These are phyloP conservation scores for Talaromyces sp. DNA, from an alignment of 2,329 filamentous ascomycete species.

Conservation along the genomic window DNA sequence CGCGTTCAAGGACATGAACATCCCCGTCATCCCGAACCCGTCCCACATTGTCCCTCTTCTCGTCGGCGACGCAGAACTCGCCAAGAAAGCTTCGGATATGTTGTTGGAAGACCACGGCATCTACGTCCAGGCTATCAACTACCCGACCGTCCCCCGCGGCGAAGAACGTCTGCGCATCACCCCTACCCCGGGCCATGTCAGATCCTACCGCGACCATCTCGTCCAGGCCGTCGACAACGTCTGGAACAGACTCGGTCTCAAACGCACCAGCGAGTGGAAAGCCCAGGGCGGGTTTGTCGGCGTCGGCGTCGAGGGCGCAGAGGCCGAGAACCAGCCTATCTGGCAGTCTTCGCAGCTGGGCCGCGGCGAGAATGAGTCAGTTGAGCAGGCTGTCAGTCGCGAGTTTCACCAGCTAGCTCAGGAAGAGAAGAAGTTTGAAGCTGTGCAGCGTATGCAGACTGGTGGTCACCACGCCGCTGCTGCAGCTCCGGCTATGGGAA, in stretches of 20 bases:
- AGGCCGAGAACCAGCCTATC: constrained; percentile 62
- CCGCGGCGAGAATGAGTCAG: constrained; percentile 54
- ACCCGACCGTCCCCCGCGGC: constrained; percentile 95
- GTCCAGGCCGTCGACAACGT: constrained; percentile 79
- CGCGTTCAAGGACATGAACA: constrained; percentile 69
- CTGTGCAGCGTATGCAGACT: constrained; percentile 11
- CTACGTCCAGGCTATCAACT: constrained; percentile 98
- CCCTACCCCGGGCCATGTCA: constrained; percentile 85
- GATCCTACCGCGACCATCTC: constrained; percentile 79
- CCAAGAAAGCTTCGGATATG: constrained; percentile 87
- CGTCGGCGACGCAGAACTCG: constrained; percentile 88
- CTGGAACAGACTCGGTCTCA: constrained; percentile 83
- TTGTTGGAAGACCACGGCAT: constrained; percentile 85
- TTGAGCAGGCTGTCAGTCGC: constrained; percentile 53
- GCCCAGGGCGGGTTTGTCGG: constrained; percentile 89
- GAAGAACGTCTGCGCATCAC: constrained; percentile 95
- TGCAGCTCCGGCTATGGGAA: constrained; percentile 17
- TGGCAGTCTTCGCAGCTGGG: constrained; percentile 90
- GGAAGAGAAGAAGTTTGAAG: constrained; percentile 9
- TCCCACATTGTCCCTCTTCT: constrained; percentile 93
- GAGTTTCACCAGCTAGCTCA: constrained; percentile 23
- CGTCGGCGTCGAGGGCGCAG: constrained; percentile 67
- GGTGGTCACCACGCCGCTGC: constrained; percentile 14
- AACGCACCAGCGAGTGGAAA: constrained; percentile 89
- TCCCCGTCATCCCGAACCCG: constrained; percentile 96